A percentile compares a stretch with the other conserved stretches of the same genome.
phyloP scores from a whole-genome alignment of 495 filamentous ascomycete genomes.

The Parathielavia appendiculata region DNA sequence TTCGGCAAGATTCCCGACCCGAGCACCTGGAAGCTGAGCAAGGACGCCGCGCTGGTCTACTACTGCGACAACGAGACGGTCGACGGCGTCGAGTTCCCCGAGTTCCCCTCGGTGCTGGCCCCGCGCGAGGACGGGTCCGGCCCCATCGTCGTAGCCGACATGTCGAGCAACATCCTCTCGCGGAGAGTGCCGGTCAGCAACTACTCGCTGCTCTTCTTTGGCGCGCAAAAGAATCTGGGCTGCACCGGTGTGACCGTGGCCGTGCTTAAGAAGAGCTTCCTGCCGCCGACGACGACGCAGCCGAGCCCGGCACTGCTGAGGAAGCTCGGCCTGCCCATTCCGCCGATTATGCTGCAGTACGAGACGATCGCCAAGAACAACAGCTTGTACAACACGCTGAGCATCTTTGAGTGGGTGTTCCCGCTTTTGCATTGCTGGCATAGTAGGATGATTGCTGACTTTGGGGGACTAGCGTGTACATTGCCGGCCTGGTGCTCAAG shows the following conservation, averaged over 20 bases:
- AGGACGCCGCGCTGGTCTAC: constrained; percentile 74
- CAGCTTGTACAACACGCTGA: constrained; percentile 89
- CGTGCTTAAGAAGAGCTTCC: constrained; percentile 69
- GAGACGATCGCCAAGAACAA: constrained; percentile 78
- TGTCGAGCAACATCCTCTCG: constrained; percentile 74
- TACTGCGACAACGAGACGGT: constrained; percentile 94
- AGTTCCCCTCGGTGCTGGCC: constrained; percentile 61
- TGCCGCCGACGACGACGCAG: constrained; percentile 56
- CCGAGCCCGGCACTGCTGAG: constrained; percentile 61
- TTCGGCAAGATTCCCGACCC: constrained; percentile 79
- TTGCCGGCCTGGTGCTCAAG: constrained; percentile 78
- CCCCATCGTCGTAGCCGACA: constrained; percentile 74
- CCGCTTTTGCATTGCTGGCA: neutral
- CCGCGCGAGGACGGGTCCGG: constrained; percentile 51
- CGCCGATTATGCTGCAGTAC: constrained; percentile 74
- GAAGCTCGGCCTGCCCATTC: constrained; percentile 69
- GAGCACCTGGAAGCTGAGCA: constrained; percentile 69
- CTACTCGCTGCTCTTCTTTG: constrained; percentile 72
- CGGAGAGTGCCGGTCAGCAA: constrained; percentile 61
- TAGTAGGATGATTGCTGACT: constrained; percentile 7
- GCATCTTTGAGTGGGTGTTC: constrained; percentile 71
- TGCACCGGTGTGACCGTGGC: constrained; percentile 78
- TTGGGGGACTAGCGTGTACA: constrained; percentile 58
- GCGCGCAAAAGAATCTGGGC: constrained; percentile 89
- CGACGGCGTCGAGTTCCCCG: constrained; percentile 89